Evolutionary conservation across 345 rosid species (phyloP), one percentile per base, ranked within the genome.

Genomic region (Psidium guajava): DNA sequence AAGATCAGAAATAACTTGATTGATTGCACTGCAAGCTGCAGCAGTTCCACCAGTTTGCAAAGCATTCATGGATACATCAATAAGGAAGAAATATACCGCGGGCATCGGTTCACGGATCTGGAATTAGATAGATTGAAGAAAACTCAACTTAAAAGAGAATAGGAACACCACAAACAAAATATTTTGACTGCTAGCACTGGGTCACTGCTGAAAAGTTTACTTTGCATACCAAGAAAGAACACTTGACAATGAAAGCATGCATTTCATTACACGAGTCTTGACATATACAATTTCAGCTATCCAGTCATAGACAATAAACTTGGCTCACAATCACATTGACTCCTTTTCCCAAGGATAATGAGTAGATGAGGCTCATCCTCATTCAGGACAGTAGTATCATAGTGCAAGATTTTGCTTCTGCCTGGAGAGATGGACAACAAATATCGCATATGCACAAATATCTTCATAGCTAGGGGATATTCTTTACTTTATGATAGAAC

Each of bases 101-200:
- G 98, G 98, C 99, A 97, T 97, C 82, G 99, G 99, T 87, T 97
- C 99, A 84, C 99, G 98, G 84, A 96, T 93, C 99, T 97, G 91
- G 69, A 84, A 89, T 77, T 52, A 25, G 55, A 82, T 50, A 88
- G 83, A 84, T 53, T 6, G 86, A 69, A 57, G 16, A 77, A 84
- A 82, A 49, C 87, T 53, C 42, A 87, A 49, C 85, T 82, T 77
- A 58, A 82, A 87, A 55, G 57, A 82, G n/a, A 47, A 75, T 27
- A 73, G 20, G 55, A 59, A 58, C 57, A 73, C 11, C 84, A n/a
- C 69, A 64, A 61, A 18, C 16, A 61, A 61, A 51, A 69, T 53
- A 53, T 82, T 82, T 52, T 82, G 57, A 82, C 47, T 36, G 13
- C 13, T 69, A 69, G 36, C 80, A 32, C 47, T 20, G 18, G 80